Base-by-base conservation (phyloP, 1,139 yeast genomes). In the Geotrichum fermentans region DNA sequence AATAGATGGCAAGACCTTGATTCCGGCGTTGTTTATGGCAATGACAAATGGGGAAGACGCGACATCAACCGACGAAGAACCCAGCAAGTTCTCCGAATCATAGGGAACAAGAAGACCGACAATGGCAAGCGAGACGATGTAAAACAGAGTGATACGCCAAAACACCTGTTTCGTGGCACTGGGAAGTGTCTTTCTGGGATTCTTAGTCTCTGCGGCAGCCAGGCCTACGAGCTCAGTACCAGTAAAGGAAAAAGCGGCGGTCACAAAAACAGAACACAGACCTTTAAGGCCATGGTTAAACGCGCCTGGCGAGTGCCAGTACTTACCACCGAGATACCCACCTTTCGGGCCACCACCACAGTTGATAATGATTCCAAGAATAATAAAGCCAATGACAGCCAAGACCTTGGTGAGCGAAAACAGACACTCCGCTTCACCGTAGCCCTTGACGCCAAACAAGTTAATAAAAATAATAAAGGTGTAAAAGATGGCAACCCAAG, bases 191-290 rank as follows among this genome's bases (percentile, higher is more conserved):
- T 73, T 74, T 64, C 83, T 73, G 48, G 95, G 95, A 64, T 84
- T 80, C 40, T 73, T 73, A 40, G 95, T 80, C 68, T 88, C 96
- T 17, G 94, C 88, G 33, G 95, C 89, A 17, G 95, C 89, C 56
- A 88, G 72, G 49, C 94, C 94, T 51, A 83, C 83, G 61, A 84
- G 73, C 68, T 86, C 95, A 47, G 84, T 79, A 59, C 94, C 94
- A 48, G 90, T 89, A 61, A 85, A 83, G 3, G 96, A 80, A 67
- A 87, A 89, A 5, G 96, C 94, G 24, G 95, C 94, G 29, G 83
- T 78, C 45, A 89, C 88, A 60, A 89, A 84, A 29, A 84, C 84
- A n/a, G 86, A 72, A 60, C 88, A 79, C 26, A 87, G 80, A 57
- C 96, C 96, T 64, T 88, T 87, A 73, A 78, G 86, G 52, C 72